Conservation (phyloP, 2,329 filamentous ascomycete genomes). For the Lachnellula cervina region DNA sequence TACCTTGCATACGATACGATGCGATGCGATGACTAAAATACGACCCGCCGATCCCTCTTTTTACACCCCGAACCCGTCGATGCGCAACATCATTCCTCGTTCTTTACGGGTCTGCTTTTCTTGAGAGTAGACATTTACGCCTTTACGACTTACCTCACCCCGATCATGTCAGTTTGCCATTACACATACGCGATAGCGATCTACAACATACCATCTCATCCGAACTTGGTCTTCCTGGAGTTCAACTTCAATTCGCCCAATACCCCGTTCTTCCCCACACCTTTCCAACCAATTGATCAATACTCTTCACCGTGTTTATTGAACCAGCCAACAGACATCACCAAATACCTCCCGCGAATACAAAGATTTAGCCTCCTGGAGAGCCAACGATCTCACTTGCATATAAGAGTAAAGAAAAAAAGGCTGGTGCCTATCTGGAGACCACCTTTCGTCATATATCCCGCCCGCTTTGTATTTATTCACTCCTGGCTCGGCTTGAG, state of each 20-base stretch:
- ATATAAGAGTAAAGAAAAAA: background rate
- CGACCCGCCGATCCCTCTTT: conserved; percentile 2
- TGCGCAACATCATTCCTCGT: conserved; percentile 19
- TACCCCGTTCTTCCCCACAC: background rate
- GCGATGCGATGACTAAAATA: background rate
- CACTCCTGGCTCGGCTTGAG: background rate
- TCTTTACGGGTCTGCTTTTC: conserved; percentile 18
- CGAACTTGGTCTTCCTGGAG: too few relatives aligned
- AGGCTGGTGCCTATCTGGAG: background rate
- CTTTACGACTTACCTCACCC: conserved; percentile 15
- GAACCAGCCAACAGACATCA: too few relatives aligned
- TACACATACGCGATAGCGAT: background rate
- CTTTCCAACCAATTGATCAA: background rate
- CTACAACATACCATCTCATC: background rate
- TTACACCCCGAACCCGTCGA: conserved; percentile 14
- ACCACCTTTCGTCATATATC: background rate
- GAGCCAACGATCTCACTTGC: conserved; percentile 6
- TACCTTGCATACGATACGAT: conserved; percentile 6
- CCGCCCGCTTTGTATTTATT: background rate
- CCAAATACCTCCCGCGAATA: too few relatives aligned
- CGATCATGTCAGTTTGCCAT: too few relatives aligned
- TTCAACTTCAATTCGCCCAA: background rate
- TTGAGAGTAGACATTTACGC: conserved; percentile 19
- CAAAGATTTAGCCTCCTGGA: conserved; percentile 2
- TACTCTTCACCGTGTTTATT: background rate